These are phyloP conservation scores for Dactylis glomerata DNA, from an alignment of 176 grass and related monocot genomes.

Conservation along the genomic window DNA sequence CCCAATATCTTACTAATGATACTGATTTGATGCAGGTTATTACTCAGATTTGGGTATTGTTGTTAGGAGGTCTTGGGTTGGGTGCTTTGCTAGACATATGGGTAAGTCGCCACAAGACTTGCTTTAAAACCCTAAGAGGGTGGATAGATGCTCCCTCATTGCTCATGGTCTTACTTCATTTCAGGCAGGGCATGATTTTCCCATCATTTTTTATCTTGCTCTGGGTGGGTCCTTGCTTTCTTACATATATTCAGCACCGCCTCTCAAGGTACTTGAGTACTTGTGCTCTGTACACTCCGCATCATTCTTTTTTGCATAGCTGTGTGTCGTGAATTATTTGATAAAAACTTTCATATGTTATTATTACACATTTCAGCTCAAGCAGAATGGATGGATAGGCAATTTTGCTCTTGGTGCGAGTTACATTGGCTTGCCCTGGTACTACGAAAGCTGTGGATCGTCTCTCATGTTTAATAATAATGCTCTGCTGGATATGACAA, in stretches of 20 bases:
- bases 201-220: conserved; percentile 93
- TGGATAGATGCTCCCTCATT: conserved; percentile 15
- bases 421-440: conserved; percentile 97
- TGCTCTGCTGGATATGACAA: neutral
- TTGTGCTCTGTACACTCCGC: conserved; percentile 7
- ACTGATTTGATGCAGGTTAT: conserved; percentile 67
- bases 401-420: conserved; percentile 96
- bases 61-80: conserved; percentile 84
- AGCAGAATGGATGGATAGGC: conserved; percentile 98
- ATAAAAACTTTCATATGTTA: neutral
- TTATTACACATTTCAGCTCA: conserved; percentile 52
- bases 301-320: neutral
- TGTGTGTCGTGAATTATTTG: neutral
- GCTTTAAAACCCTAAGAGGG: neutral
- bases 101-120: conserved; percentile 53
- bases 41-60: conserved; percentile 90
- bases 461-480: conserved; percentile 13
- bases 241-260: conserved; percentile 99
- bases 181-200: conserved; percentile 89
- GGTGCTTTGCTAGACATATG: conserved; percentile 90
- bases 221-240: conserved; percentile 92
- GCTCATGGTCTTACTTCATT: conserved; percentile 37
- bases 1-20: conserved; percentile 16
- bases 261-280: conserved; percentile 69
- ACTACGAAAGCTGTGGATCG: conserved; percentile 12